Conservation (phyloP, 805 yeast species). For the Yarrowia hollandica region DNA sequence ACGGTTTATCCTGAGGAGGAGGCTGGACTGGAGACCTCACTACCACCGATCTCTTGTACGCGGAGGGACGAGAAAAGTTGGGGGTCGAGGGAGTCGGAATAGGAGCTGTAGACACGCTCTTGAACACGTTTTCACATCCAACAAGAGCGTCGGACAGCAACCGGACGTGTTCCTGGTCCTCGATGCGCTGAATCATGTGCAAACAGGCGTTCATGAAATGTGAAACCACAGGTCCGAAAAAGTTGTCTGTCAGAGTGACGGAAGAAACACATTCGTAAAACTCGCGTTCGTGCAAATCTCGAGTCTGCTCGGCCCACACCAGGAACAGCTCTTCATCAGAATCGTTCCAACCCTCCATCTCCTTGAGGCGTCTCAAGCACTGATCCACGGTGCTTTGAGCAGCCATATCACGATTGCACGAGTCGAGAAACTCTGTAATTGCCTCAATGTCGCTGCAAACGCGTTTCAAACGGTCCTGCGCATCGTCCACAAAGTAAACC, state of each 20-base stretch:
- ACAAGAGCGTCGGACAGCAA: background rate
- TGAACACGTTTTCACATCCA: background rate
- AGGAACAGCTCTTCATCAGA: slow-evolving; percentile 13
- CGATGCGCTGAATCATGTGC: slow-evolving; percentile 7
- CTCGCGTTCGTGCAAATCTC: slow-evolving; percentile 10
- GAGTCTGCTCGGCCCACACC: slow-evolving; percentile 13
- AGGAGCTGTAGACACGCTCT: background rate
- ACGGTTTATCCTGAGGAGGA: slow-evolving; percentile 8
- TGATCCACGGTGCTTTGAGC: slow-evolving; percentile 13
- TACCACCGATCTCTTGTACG: background rate
- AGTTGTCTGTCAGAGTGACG: background rate
- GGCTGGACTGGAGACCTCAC: slow-evolving; percentile 6
- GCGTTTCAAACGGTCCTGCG: background rate
- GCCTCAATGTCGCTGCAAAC: slow-evolving; percentile 12
- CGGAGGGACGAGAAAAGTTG: slow-evolving; percentile 4
- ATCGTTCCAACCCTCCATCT: slow-evolving; percentile 22
- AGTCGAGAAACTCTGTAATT: slow-evolving; percentile 3
- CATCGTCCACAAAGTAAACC: slow-evolving; percentile 1
- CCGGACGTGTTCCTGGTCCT: slow-evolving; percentile 14
- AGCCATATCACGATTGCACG: slow-evolving; percentile 16
- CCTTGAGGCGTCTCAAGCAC: slow-evolving; percentile 11
- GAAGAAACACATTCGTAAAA: slow-evolving; percentile 1
- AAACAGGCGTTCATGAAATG: slow-evolving; percentile 15
- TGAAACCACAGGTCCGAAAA: background rate
- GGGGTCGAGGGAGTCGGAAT: slow-evolving; percentile 10